phyloP scores from a whole-genome alignment of 2,329 filamentous ascomycete genomes.

The Pseudogymnoascus sp. region DNA sequence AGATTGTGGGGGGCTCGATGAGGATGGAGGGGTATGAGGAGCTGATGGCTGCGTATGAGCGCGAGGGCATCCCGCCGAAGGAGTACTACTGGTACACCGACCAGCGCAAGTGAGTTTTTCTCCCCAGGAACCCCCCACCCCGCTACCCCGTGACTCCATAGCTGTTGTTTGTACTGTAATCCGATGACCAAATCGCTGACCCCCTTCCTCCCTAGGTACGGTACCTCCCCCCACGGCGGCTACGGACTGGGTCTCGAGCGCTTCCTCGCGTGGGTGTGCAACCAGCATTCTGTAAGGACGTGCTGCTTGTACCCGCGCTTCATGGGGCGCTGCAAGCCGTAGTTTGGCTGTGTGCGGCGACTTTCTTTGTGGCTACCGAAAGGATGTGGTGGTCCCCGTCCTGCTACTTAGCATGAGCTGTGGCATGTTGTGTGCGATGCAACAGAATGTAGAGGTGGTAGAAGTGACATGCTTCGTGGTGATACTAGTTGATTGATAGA shows the following conservation, averaged over 20 bases:
- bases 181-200: slow-evolving; percentile 53
- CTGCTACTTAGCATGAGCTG: not conserved
- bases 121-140: not conserved
- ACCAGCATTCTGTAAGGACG: slow-evolving; percentile 55
- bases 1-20: slow-evolving; percentile 96
- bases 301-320: slow-evolving; percentile 72
- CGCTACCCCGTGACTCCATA: not conserved
- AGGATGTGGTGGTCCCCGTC: too few relatives aligned
- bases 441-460: not conserved
- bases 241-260: slow-evolving; percentile 91
- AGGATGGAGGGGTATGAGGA: slow-evolving; percentile 89
- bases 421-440: not conserved
- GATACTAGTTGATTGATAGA: not conserved
- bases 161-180: slow-evolving; percentile 11
- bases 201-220: slow-evolving; percentile 54
- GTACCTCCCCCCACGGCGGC: slow-evolving; percentile 80
- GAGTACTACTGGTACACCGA: slow-evolving; percentile 99
- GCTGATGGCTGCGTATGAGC: slow-evolving; percentile 78
- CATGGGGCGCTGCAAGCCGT: slow-evolving; percentile 74
- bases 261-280: slow-evolving; percentile 54
- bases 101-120: slow-evolving; percentile 70
- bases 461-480: not conserved
- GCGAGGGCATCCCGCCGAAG: slow-evolving; percentile 73
- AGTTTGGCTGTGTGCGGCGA: slow-evolving; percentile 18
- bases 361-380: not conserved